Evolutionary conservation across 495 filamentous ascomycete genomes (phyloP), one percentile per base, ranked within the genome.

Genomic region (Xylaria telfairii): DNA sequence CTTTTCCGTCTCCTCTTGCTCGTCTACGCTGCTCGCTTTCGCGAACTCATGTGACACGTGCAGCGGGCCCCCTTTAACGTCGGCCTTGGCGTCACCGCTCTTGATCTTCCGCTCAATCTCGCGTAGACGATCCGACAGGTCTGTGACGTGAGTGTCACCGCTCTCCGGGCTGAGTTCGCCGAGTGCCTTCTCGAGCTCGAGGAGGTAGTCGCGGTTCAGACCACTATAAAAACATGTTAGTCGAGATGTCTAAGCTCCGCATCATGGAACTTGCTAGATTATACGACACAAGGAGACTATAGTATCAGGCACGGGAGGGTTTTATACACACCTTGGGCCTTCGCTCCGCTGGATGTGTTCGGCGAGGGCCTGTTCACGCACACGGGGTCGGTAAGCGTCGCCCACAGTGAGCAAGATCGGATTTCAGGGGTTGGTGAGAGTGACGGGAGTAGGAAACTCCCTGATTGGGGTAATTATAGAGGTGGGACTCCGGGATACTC

Each of bases 201-300:
- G 93, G 41, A 99, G 84, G 83, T 99, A 99, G 74, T 98, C 95
- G 63, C 85, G 89, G 78, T 98, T 98, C 77, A 91, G 89, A 0
- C 96, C 96, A 80, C 95, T n/a, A n/a, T n/a, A n/a, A n/a, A n/a
- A n/a, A n/a, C n/a, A n/a, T n/a, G n/a, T n/a, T n/a, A n/a, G n/a
- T n/a, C n/a, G n/a, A n/a, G n/a, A n/a, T n/a, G n/a, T n/a, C n/a
- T n/a, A n/a, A n/a, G n/a, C n/a, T n/a, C n/a, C n/a, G n/a, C n/a
- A n/a, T n/a, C n/a, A n/a, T n/a, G n/a, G n/a, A n/a, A n/a, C n/a
- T n/a, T n/a, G n/a, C n/a, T n/a, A n/a, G n/a, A n/a, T n/a, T n/a
- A n/a, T n/a, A n/a, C n/a, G n/a, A n/a, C n/a, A n/a, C n/a, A n/a
- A n/a, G n/a, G n/a, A n/a, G n/a, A n/a, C n/a, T n/a, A n/a, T n/a